These are phyloP conservation scores for Pichia nanzhaoensis DNA, from an alignment of 805 yeast species.

Conservation along the genomic window DNA sequence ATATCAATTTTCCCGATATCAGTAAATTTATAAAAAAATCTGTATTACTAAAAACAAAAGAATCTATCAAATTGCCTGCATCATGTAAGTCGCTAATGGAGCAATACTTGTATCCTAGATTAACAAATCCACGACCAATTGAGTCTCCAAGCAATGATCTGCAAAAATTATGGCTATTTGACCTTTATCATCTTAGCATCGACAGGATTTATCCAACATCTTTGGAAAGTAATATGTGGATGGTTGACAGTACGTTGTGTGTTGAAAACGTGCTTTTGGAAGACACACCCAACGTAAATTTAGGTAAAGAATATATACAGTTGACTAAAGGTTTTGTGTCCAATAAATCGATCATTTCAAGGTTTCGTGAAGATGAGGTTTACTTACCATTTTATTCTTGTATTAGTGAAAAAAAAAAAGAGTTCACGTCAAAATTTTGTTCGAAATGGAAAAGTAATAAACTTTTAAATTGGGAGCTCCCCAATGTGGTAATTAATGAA, in stretches of 20 bases:
- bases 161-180: too few species aligned
- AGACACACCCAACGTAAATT: neutral
- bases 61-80: neutral
- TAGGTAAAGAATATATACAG: neutral
- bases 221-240: neutral
- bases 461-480: neutral
- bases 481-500: neutral
- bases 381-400: neutral
- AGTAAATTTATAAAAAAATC: neutral
- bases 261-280: neutral
- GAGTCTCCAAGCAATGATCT: too few species aligned
- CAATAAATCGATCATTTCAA: neutral
- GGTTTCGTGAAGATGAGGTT: neutral
- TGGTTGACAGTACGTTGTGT: neutral
- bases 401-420: neutral
- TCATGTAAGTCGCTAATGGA: neutral
- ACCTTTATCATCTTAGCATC: too few species aligned
- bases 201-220: neutral
- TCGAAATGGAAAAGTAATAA: neutral
- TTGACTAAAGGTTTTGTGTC: neutral
- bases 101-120: too few species aligned
- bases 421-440: neutral
- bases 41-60: too few species aligned
- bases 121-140: too few species aligned
- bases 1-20: neutral